Conservation (phyloP, 345 rosid species). For the Cardamine resedifolia region DNA sequence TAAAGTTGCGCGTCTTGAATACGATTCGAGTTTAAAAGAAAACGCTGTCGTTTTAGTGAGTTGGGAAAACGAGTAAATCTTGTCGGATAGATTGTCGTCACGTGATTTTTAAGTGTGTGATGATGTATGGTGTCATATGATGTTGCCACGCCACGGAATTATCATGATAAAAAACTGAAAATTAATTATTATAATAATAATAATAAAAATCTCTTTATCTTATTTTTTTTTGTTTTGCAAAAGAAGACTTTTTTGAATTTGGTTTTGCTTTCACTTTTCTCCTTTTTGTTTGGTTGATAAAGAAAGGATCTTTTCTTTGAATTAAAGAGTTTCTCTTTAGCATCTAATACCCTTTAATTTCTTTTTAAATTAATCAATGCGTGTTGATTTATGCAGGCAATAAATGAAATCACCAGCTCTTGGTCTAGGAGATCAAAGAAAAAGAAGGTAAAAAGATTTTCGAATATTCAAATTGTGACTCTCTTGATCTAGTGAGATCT, state of each 20-base stretch:
- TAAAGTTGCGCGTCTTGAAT: slow-evolving; percentile 1
- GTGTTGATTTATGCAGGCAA: slow-evolving; percentile 44
- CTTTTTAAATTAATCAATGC: slow-evolving; percentile 8
- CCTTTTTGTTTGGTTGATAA: not conserved
- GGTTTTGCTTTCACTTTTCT: slow-evolving; percentile 9
- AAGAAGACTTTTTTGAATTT: not conserved
- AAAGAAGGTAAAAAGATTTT: slow-evolving; percentile 53
- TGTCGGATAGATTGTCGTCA: slow-evolving; percentile 38
- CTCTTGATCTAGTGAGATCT: not conserved
- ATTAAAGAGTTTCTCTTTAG: slow-evolving; percentile 22
- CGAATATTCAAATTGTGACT: not conserved
- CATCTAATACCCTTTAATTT: slow-evolving; percentile 1
- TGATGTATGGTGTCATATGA: slow-evolving; percentile 21
- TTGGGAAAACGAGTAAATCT: not conserved
- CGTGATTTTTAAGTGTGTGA: slow-evolving; percentile 27
- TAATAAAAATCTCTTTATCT: not conserved
- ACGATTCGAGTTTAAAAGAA: not conserved
- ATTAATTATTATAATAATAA: not conserved
- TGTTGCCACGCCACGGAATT: slow-evolving; percentile 24
- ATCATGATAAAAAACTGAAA: not conserved
- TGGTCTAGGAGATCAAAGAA: slow-evolving; percentile 49
- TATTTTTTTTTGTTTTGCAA: not conserved
- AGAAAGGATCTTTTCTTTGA: slow-evolving; percentile 3
- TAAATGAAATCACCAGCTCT: slow-evolving; percentile 46
- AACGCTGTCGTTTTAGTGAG: slow-evolving; percentile 17